Percentiles rank a stretch among this genome's conserved stretches.
These are phyloP conservation scores for Pseudognaphalium luteoalbum DNA, from an alignment of 129 eudicot species.

Conservation along the genomic window DNA sequence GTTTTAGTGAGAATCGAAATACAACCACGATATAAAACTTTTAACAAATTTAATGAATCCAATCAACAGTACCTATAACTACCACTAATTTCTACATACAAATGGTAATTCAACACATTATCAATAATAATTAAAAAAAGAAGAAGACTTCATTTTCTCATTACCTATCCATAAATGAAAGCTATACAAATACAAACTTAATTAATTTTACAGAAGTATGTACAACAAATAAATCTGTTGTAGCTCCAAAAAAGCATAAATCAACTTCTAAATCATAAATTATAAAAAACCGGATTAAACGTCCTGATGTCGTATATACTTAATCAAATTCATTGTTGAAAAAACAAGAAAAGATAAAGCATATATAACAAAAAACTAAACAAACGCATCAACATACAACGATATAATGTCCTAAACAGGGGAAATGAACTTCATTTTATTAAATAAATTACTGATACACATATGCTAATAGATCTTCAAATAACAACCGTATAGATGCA, in stretches of 20 bases:
- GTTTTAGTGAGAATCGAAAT: too few relatives aligned
- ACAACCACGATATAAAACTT: too few relatives aligned
- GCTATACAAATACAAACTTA: neutral
- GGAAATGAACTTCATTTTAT: neutral
- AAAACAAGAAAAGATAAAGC: too few relatives aligned
- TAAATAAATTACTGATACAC: neutral
- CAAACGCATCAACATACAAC: neutral
- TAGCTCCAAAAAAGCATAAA: neutral
- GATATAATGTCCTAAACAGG: neutral
- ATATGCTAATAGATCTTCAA: neutral
- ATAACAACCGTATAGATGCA: neutral
- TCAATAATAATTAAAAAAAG: too few relatives aligned
- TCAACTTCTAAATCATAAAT: neutral
- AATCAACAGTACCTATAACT: too few relatives aligned
- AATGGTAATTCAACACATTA: neutral
- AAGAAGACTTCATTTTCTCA: neutral
- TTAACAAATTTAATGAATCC: too few relatives aligned
- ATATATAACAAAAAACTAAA: neutral
- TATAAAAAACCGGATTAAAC: neutral
- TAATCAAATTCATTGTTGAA: neutral
- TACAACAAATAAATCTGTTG: neutral
- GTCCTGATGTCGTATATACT: neutral
- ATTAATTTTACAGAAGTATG: neutral
- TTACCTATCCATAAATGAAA: neutral
- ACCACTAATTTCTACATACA: neutral